phyloP scores from a whole-genome alignment of 148 eudicot genomes.

The Nepenthes gracilis region DNA sequence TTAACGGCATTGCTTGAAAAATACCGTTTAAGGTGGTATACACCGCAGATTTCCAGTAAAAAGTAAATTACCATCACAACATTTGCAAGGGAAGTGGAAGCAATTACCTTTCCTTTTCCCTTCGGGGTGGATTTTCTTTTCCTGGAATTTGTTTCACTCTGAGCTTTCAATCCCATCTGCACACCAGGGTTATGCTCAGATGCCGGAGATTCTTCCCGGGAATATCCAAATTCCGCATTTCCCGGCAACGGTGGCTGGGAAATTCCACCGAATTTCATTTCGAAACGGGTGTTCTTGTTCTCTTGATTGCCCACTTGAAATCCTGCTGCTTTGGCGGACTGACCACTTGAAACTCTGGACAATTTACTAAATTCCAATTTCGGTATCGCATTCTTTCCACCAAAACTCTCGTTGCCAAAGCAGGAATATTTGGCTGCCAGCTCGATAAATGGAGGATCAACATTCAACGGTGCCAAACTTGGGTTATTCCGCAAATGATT shows the following conservation, averaged over 20 bases:
- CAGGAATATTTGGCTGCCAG: constrained; percentile 9
- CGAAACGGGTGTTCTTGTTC: constrained; percentile 1
- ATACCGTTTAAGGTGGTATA: no score
- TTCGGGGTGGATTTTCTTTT: constrained; percentile 57
- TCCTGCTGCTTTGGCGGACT: constrained; percentile 5
- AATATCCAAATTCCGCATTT: constrained; percentile 30
- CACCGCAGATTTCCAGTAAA: no score
- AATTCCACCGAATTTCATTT: constrained; percentile 7
- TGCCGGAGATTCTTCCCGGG: constrained; percentile 64
- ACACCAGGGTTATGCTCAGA: constrained; percentile 69
- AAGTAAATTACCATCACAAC: constrained; percentile 5
- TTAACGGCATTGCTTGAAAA: no score
- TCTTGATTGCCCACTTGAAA: constrained; percentile 3
- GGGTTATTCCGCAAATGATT: background rate
- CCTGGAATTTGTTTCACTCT: constrained; percentile 36
- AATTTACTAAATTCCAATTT: constrained; percentile 16
- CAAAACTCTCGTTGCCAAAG: constrained; percentile 4
- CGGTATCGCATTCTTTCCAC: background rate
- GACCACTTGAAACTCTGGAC: constrained; percentile 15
- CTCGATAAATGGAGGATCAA: constrained; percentile 12
- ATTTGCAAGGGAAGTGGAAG: constrained; percentile 12
- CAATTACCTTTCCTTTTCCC: constrained; percentile 37
- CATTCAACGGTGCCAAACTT: constrained; percentile 4
- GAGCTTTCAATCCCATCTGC: constrained; percentile 22
- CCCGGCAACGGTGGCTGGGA: constrained; percentile 7